These are phyloP conservation scores for Paecilomyces niveus DNA, from an alignment of 2,329 filamentous ascomycete genomes.

Conservation along the genomic window DNA sequence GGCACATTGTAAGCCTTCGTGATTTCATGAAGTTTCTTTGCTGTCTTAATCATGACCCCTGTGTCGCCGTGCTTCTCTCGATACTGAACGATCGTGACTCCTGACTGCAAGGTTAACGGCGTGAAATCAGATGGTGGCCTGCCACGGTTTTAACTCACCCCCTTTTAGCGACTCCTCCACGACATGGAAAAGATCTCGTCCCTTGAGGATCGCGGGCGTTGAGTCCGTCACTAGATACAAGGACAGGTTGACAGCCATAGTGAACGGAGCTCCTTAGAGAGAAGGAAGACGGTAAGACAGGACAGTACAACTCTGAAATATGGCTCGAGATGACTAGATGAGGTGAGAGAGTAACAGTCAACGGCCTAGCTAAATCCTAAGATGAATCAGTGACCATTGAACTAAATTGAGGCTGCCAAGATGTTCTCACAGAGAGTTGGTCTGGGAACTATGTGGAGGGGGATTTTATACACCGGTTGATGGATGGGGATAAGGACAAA, in stretches of 20 bases:
- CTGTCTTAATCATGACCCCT: constrained; percentile 61
- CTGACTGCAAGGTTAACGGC: constrained; percentile 23
- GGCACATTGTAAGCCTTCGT: constrained; percentile 64
- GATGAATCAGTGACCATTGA: background rate
- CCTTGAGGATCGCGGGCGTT: constrained; percentile 72
- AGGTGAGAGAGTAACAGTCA: background rate
- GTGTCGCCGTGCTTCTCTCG: constrained; percentile 81
- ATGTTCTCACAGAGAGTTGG: background rate
- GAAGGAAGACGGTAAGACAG: background rate
- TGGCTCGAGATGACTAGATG: background rate
- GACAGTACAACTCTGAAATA: background rate
- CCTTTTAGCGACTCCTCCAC: constrained; percentile 70
- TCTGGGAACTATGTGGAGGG: background rate
- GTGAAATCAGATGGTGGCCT: background rate
- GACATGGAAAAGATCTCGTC: constrained; percentile 61
- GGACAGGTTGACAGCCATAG: constrained; percentile 60
- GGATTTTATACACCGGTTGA: background rate
- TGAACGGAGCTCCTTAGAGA: constrained; percentile 8
- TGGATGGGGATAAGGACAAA: background rate
- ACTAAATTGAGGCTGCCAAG: background rate
- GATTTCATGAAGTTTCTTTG: constrained; percentile 61
- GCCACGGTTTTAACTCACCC: constrained; percentile 38
- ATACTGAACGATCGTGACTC: constrained; percentile 79
- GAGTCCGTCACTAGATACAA: constrained; percentile 92
- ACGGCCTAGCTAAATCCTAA: background rate